Base-by-base conservation (phyloP, 306 rosid genomes). In the Medicago ruthenica region DNA sequence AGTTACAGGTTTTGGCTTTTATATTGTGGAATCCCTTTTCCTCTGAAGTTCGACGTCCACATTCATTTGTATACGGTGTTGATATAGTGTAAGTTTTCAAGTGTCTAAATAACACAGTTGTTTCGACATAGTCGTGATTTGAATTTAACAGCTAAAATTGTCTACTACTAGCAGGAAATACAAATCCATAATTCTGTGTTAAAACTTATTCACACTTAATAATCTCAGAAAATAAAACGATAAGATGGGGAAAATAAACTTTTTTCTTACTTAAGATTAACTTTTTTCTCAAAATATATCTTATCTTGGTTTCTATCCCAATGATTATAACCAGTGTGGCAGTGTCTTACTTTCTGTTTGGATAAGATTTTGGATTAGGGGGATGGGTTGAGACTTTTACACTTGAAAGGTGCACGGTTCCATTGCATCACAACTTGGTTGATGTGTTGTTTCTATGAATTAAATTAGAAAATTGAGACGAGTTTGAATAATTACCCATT, bases 281-380 rank as follows among this genome's bases (percentile, higher is more conserved):
- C n/a, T 12, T 44, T 44, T 3, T 11, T 45, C 3, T 10, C 16
- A 45, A 13, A 13, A 45, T 45, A 12, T 45, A 13, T 13, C 51
- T 45, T 51, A 51, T 54, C 61, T 54, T 18, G 31, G 18, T 8
- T 54, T 54, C 27, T 54, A 54, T 20, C 60, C 18, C 27, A 17
- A 17, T 3, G 18, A 12, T 20, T 54, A 53, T 17, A 54, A 54
- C 60, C 13, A 54, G 3, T 17, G 27, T 54, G 18, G 27, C 13
- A 54, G 3, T 17, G 27, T 54, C 27, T 54, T 18, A 54, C 4
- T 13, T 4, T 57, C 0, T 57, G 36, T 21, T 57, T 57, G 63
- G 63, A 57, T 57, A 57, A 57, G 63, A 21, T 57, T 57, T 21
- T 7, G 63, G 63, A 18, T 53, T 20, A 34, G 57, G n/a, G 21